Conservation (phyloP, 2,329 filamentous ascomycete genomes). For the Trichoderma citrinoviride region DNA sequence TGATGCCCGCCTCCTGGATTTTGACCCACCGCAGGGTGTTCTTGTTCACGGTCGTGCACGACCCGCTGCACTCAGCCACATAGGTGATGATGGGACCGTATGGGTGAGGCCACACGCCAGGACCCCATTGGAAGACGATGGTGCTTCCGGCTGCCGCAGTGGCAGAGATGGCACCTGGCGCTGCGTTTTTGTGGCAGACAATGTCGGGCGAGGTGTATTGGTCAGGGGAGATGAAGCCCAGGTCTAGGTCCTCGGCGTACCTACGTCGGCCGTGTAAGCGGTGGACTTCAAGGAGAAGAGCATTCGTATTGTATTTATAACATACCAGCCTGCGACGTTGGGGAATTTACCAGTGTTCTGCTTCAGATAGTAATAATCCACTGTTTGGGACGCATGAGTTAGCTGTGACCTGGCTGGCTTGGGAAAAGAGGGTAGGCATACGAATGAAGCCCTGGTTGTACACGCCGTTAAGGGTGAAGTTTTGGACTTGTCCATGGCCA, state of each 20-base stretch:
- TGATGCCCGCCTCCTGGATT: slow-evolving; percentile 42
- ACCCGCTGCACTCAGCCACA: slow-evolving; percentile 44
- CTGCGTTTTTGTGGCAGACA: slow-evolving; percentile 48
- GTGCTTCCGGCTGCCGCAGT: slow-evolving; percentile 45
- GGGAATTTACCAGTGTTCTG: slow-evolving; percentile 14
- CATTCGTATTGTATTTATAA: background rate
- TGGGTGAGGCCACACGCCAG: slow-evolving; percentile 48
- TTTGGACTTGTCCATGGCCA: slow-evolving; percentile 12
- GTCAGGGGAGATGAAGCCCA: slow-evolving; percentile 48
- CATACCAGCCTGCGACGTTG: slow-evolving; percentile 14
- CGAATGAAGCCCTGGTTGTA: slow-evolving; percentile 17
- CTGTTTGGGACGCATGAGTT: background rate
- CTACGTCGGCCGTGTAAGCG: background rate
- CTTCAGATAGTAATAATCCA: slow-evolving; percentile 17
- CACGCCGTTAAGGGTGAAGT: slow-evolving; percentile 6
- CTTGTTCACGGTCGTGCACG: slow-evolving; percentile 43
- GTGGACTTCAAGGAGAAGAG: background rate
- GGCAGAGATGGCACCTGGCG: slow-evolving; percentile 41
- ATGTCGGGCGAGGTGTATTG: slow-evolving; percentile 45
- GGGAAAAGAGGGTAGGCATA: background rate
- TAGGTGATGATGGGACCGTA: slow-evolving; percentile 48
- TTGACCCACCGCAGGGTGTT: slow-evolving; percentile 46
- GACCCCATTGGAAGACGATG: slow-evolving; percentile 48
- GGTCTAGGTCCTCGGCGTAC: slow-evolving; percentile 14
- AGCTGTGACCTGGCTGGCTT: background rate